A percentile compares a stretch with the other conserved stretches of the same genome.
phyloP scores from a whole-genome alignment of 345 rosid species.

The Crucihimalaya himalaica region DNA sequence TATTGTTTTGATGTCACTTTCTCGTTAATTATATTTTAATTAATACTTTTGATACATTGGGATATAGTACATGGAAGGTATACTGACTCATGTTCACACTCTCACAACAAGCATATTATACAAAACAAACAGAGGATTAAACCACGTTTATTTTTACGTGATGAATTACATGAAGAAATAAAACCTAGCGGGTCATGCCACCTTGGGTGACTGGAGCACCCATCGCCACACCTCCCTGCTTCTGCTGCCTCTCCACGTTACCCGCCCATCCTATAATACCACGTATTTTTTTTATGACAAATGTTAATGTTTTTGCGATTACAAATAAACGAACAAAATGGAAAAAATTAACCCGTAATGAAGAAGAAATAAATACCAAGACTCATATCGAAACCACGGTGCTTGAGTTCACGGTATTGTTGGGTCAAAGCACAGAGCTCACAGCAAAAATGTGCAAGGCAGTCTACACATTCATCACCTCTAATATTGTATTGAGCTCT shows the following conservation, averaged over 20 bases:
- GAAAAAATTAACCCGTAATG: not conserved
- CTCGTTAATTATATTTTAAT: not conserved
- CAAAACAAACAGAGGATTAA: not conserved
- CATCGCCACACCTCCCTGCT: constrained; percentile 39
- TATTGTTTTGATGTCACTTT: too few species aligned
- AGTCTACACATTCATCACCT: constrained; percentile 47
- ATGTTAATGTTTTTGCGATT: not conserved
- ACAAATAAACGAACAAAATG: not conserved
- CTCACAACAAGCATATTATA: constrained; percentile 16
- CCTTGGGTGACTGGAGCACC: constrained; percentile 40
- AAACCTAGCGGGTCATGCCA: constrained; percentile 33
- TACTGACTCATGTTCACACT: not conserved
- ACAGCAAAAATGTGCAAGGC: constrained; percentile 45
- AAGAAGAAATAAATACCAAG: constrained; percentile 37
- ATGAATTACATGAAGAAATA: not conserved
- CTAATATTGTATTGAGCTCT: constrained; percentile 48
- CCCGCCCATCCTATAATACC: constrained; percentile 24
- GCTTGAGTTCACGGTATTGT: constrained; percentile 53
- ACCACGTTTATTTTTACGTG: not conserved
- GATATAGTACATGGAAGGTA: not conserved
- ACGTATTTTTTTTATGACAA: not conserved
- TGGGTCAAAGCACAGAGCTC: constrained; percentile 54
- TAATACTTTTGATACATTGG: not conserved
- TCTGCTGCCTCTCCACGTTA: constrained; percentile 23
- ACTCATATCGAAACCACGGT: constrained; percentile 47